phyloP scores from a whole-genome alignment of 768 basidiomycete species.

The Agrocybe praecox region DNA sequence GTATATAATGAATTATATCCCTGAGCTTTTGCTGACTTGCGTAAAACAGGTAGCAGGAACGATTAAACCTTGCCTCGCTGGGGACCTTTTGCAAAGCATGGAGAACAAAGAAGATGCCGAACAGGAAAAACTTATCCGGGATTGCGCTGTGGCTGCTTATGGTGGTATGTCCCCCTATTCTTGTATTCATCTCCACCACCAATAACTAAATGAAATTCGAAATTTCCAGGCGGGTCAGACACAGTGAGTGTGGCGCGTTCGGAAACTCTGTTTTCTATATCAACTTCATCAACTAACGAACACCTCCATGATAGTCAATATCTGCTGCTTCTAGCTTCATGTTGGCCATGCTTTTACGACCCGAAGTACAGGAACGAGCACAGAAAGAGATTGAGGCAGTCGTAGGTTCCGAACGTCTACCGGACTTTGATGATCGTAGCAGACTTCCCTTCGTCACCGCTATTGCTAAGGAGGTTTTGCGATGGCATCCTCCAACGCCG shows the following conservation, averaged over 20 bases:
- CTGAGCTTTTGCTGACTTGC: not conserved
- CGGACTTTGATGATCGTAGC: not conserved
- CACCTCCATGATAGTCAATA: not conserved
- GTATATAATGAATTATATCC: not conserved
- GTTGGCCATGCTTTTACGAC: conserved; percentile 1
- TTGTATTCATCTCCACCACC: too few relatives aligned
- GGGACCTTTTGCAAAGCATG: not conserved
- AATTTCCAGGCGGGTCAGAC: not conserved
- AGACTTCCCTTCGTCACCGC: conserved; percentile 8
- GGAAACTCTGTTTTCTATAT: too few relatives aligned
- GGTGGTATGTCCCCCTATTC: not conserved
- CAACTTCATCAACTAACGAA: not conserved
- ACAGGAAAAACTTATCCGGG: not conserved
- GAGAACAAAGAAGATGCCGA: not conserved
- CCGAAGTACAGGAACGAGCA: not conserved
- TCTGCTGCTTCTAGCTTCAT: conserved; percentile 2
- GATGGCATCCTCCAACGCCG: conserved; percentile 10
- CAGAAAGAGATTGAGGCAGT: conserved; percentile 2
- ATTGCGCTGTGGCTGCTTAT: not conserved
- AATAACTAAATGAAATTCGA: too few relatives aligned
- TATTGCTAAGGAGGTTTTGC: conserved; percentile 7
- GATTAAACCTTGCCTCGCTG: not conserved
- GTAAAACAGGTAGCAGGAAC: not conserved
- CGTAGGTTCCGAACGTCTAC: conserved; percentile 2
- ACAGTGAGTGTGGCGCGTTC: not conserved